phyloP scores from a whole-genome alignment of 495 filamentous ascomycete genomes.

The Penicillium waksmanii region DNA sequence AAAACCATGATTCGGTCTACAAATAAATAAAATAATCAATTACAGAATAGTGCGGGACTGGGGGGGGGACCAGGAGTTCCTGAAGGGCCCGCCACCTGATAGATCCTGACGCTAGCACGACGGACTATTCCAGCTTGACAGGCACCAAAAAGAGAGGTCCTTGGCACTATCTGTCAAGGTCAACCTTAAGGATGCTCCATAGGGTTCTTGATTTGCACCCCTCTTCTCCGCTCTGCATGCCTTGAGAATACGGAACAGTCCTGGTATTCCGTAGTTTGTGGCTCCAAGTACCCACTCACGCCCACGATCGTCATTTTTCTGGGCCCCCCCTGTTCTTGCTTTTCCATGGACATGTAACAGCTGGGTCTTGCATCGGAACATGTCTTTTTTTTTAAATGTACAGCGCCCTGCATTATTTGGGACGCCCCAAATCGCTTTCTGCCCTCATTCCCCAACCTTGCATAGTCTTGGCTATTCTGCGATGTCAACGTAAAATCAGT shows the following conservation, averaged over 20 bases:
- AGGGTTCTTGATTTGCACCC: conserved; percentile 26
- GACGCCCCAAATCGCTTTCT: conserved; percentile 22
- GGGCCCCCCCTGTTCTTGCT: conserved; percentile 39
- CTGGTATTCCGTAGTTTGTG: conserved; percentile 38
- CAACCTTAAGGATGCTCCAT: conserved; percentile 38
- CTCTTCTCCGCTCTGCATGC: conserved; percentile 34
- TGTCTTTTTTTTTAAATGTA: conserved; percentile 33
- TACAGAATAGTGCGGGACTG: conserved; percentile 13
- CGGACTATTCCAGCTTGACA: conserved; percentile 31
- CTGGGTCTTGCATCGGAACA: conserved; percentile 26
- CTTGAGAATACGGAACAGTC: conserved; percentile 21
- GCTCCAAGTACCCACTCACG: conserved; percentile 37
- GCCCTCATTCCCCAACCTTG: conserved; percentile 36
- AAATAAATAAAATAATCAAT: conserved; percentile 2
- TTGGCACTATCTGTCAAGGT: conserved; percentile 43
- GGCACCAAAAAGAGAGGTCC: conserved; percentile 29
- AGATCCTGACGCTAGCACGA: conserved; percentile 24
- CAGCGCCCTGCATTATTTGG: conserved; percentile 32
- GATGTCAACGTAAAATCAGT: conserved; percentile 36
- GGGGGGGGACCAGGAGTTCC: conserved; percentile 22
- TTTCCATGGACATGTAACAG: conserved; percentile 38
- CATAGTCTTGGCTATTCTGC: conserved; percentile 32
- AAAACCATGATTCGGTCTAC: background rate
- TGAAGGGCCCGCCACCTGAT: conserved; percentile 28
- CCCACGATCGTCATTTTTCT: conserved; percentile 50